Evolutionary conservation across 2,329 filamentous ascomycete genomes (phyloP).

Genomic region (Knoxdaviesia capensis): DNA sequence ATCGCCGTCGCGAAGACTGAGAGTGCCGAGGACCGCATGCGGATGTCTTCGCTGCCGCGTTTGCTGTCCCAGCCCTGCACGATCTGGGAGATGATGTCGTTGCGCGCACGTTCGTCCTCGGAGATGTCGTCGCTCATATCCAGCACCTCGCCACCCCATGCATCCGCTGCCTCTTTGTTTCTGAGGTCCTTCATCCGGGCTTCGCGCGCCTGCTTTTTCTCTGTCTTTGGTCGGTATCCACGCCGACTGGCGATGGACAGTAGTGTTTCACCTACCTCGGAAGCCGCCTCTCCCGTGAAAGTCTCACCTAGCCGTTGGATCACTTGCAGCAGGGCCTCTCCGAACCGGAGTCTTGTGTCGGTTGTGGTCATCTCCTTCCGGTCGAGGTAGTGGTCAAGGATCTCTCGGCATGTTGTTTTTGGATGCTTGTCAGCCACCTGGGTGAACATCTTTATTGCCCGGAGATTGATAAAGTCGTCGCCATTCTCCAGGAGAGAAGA

Average conservation of each 20-base stretch:
- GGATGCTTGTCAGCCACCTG: conserved; percentile 42
- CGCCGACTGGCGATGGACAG: conserved; percentile 44
- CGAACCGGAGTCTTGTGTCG: conserved; percentile 46
- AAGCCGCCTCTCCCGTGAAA: conserved; percentile 31
- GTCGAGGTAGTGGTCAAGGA: conserved; percentile 50
- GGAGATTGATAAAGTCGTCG: conserved; percentile 53
- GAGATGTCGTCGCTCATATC: conserved; percentile 24
- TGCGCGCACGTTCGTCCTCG: conserved; percentile 21
- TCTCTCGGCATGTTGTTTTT: conserved; percentile 36
- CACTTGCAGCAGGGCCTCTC: conserved; percentile 44
- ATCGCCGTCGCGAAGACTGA: conserved; percentile 40
- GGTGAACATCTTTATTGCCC: conserved; percentile 44
- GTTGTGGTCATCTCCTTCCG: conserved; percentile 33
- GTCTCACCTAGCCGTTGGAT: conserved; percentile 38
- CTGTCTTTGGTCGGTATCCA: conserved; percentile 37
- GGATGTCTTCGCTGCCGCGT: conserved; percentile 45
- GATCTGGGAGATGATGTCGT: conserved; percentile 35
- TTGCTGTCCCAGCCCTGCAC: conserved; percentile 48
- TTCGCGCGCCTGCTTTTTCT: conserved; percentile 30
- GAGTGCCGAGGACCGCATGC: conserved; percentile 48
- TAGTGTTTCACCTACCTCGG: conserved; percentile 33
- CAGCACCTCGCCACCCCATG: conserved; percentile 32
- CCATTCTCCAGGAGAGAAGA: conserved; percentile 42
- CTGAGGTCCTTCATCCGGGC: conserved; percentile 26
- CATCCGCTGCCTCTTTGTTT: conserved; percentile 26